phyloP scores from a whole-genome alignment of 2,329 filamentous ascomycete genomes.

The Venturiaceae sp. region DNA sequence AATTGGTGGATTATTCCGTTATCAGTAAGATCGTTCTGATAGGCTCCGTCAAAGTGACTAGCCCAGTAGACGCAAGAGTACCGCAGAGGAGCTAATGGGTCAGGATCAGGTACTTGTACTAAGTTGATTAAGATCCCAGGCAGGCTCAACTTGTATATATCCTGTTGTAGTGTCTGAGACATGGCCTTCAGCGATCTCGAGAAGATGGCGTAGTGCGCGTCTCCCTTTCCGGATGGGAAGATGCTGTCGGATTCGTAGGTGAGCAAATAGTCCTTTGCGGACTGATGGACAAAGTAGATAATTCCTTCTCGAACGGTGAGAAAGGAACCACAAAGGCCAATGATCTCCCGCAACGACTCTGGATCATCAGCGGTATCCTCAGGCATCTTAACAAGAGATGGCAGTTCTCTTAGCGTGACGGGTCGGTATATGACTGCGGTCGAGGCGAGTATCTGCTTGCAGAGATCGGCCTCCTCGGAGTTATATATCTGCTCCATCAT shows the following conservation, averaged over 20 bases:
- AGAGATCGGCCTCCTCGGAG: conserved; percentile 20
- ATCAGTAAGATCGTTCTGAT: conserved; percentile 2
- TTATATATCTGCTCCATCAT: conserved; percentile 28
- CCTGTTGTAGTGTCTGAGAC: conserved; percentile 13
- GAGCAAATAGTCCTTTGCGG: conserved; percentile 32
- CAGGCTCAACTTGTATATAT: conserved; percentile 16
- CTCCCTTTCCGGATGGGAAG: conserved; percentile 17
- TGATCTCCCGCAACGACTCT: conserved; percentile 17
- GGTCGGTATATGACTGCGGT: conserved; percentile 24
- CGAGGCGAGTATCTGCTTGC: conserved; percentile 24
- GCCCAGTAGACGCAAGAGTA: conserved; percentile 24
- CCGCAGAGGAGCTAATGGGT: conserved; percentile 17
- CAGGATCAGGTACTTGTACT: conserved; percentile 14
- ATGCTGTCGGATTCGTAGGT: conserved; percentile 14
- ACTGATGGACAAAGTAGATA: conserved; percentile 32
- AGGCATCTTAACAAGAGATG: conserved; percentile 13
- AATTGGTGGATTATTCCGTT: conserved; percentile 9
- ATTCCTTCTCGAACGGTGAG: conserved; percentile 20
- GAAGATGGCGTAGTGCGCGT: conserved; percentile 23
- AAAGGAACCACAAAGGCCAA: conserved; percentile 30
- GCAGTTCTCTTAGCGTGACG: conserved; percentile 26
- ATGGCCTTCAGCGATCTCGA: conserved; percentile 22
- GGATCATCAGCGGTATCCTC: conserved; percentile 12
- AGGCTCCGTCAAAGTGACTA: conserved; percentile 20
- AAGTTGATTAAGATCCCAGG: conserved; percentile 13